These are phyloP conservation scores for Knoxdaviesia capensis DNA, from an alignment of 2,329 filamentous ascomycete species.

Conservation along the genomic window DNA sequence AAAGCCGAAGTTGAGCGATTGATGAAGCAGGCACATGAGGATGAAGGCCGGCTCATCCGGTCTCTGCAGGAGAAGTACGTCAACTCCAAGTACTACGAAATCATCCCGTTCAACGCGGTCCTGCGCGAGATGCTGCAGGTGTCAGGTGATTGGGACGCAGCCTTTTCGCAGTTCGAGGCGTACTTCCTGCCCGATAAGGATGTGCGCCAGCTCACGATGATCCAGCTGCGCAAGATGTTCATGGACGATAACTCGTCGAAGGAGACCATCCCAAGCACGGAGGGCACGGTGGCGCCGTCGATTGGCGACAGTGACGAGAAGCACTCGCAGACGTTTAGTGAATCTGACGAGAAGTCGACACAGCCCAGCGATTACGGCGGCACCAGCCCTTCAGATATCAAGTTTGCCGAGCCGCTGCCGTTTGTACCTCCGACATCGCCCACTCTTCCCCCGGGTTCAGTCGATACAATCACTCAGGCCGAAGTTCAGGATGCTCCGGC, in stretches of 20 bases:
- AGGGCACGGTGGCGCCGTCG: constrained; percentile 34
- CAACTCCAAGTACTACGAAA: constrained; percentile 87
- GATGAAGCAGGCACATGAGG: constrained; percentile 61
- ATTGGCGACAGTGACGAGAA: constrained; percentile 28
- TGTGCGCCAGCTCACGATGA: constrained; percentile 73
- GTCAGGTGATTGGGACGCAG: constrained; percentile 80
- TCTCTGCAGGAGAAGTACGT: constrained; percentile 83
- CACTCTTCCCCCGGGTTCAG: too few species aligned
- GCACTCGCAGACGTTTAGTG: constrained; percentile 22
- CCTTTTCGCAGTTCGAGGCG: constrained; percentile 76
- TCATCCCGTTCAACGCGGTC: constrained; percentile 79
- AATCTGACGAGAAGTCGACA: constrained; percentile 25
- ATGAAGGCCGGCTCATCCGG: constrained; percentile 52
- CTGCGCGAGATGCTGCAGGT: constrained; percentile 83
- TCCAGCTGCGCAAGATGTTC: constrained; percentile 90
- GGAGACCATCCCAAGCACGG: constrained; percentile 49
- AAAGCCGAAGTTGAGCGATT: constrained; percentile 63
- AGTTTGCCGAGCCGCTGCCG: too few species aligned
- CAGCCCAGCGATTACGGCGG: constrained; percentile 20
- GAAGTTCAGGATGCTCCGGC: too few species aligned
- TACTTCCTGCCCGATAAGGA: constrained; percentile 95
- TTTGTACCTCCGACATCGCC: too few species aligned
- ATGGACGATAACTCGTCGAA: constrained; percentile 64
- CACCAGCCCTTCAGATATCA: constrained; percentile 12
- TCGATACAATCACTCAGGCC: too few species aligned